Evolutionary conservation across 148 eudicot genomes (phyloP), one percentile per base, ranked within the genome.

Genomic region (Rhododendron mucronatum): DNA sequence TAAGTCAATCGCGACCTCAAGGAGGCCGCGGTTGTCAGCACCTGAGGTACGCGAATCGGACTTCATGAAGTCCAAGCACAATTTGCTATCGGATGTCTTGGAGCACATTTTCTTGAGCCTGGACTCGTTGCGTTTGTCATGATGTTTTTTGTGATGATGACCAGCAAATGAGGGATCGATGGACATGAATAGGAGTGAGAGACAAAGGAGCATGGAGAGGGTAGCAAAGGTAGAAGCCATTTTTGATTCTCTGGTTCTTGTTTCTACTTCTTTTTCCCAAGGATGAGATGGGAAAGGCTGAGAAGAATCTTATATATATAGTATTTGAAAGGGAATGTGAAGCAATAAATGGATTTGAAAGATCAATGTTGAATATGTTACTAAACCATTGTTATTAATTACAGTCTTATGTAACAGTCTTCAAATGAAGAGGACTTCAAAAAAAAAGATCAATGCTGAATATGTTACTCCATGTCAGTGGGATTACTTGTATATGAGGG

Each of bases 91-190:
- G 5, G 35, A 21, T 3, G 87, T 85, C 57, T 80, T 85, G 30
- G 83, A 45, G 13, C 87, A 85, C 35, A 80, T 5, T 21, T 65
- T 65, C 69, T 16, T 47, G 45, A 85, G 65, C 23, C 35, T 80
- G 28, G 81, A 65, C 73, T n/a, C 48, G 61, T 79, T 15, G 16
- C 16, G 47, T 10, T 80, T 28, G 9, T 55, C 15, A 26, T 65
- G 73, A 65, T 65, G 33, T 65, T 65, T 26, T 65, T 26, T 26
- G 9, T 63, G 69, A 63, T 63, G 69, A 67, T 26, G 74, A 26
- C 13, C 13, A 67, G 87, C 87, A 7, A 33, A 74, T 7, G 84
- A 80, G 48, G 78, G 87, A 45, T 47, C 79, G 12, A 85, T 67
- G 21, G 37, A 78, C 76, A 61, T 28, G 44, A 78, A 61, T 1